Conservation (phyloP, 305 asterid genomes). For the Petunia hybrid region DNA sequence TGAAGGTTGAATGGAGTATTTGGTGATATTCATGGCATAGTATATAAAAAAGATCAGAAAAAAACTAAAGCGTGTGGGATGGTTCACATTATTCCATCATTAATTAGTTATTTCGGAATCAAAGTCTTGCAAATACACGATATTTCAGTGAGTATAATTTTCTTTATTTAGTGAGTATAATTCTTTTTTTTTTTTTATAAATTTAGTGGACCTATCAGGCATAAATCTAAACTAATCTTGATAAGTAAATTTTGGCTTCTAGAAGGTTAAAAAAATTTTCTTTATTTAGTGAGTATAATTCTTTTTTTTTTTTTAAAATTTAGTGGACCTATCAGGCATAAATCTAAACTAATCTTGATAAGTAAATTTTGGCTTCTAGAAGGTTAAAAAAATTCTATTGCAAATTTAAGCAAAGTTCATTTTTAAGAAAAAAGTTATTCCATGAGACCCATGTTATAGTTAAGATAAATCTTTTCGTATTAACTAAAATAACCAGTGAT, state of each 20-base stretch:
- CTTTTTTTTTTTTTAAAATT: too few relatives aligned
- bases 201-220: too few relatives aligned
- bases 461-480: not conserved
- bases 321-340: too few relatives aligned
- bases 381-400: not conserved
- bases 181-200: too few relatives aligned
- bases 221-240: too few relatives aligned
- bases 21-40: not conserved
- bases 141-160: too few relatives aligned
- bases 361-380: not conserved
- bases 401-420: not conserved
- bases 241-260: not conserved
- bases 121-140: too few relatives aligned
- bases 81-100: not conserved
- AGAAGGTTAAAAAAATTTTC: not conserved
- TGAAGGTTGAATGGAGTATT: not conserved
- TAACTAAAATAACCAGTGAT: not conserved
- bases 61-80: not conserved
- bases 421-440: too few relatives aligned
- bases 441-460: not conserved
- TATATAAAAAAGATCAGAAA: not conserved
- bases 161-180: too few relatives aligned
- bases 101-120: not conserved
- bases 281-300: too few relatives aligned
- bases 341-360: not conserved